Base-by-base conservation (phyloP, 148 eudicot genomes). In the Fagopyrum tataricum region DNA sequence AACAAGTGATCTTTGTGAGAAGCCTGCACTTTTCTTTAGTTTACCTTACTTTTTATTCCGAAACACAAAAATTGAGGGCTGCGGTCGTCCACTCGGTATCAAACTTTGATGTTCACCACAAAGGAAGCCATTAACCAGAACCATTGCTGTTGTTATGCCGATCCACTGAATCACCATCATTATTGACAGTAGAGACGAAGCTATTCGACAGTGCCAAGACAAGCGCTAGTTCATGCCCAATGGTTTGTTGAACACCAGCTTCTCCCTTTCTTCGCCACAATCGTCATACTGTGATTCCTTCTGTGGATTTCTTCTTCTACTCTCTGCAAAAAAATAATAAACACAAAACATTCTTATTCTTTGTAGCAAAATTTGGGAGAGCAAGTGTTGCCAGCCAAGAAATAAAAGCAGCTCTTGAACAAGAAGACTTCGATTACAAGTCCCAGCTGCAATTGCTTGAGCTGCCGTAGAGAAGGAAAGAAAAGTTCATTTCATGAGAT, bases 221-320 rank as follows among this genome's bases (percentile, higher is more conserved):
- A 75, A 31, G 77, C 75, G 43, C 72, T 71, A 87, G 83, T 40
- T 90, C 89, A 48, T 89, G 97, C 13, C 85, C 7, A 62, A 69
- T 49, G 87, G 83, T 80, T 86, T 92, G 66, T 67, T 44, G 48
- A 84, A 88, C 73, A 72, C 71, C 56, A 84, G 48, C 44, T 70
- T 42, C 70, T 73, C 80, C 53, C 43, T 78, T 49, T 75, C 79
- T 42, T 76, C 79, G 15, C 31, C 70, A 72, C 73, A 64, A 47
- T 55, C 71, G 17, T 26, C 26, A 71, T 72, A 80, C 72, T 85
- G 91, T 55, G 78, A 24, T 47, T 76, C 82, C 86, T 86, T 66
- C 66, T 85, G 9, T 79, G 82, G 56, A 90, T 75, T 75, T 86
- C 97, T 49, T 82, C 84, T 79, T 84, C 84, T 6, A 90, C 83